phyloP scores from a whole-genome alignment of 331 rosid species.

The Cucumis variabilis region DNA sequence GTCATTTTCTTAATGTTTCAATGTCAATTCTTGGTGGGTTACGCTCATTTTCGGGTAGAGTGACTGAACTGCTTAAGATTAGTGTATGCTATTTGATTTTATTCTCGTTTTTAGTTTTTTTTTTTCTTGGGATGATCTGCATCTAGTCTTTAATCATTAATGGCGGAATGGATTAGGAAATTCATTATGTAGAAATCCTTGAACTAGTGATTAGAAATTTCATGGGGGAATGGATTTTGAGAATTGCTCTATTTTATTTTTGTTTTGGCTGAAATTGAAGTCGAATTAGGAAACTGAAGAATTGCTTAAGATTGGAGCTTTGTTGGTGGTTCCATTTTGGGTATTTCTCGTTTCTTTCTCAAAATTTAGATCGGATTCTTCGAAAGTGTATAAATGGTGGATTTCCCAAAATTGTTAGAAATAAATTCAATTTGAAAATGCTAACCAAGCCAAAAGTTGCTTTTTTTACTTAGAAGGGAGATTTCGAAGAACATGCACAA shows the following conservation, averaged over 20 bases:
- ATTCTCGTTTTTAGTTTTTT: neutral
- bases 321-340: conserved; percentile 70
- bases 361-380: conserved; percentile 38
- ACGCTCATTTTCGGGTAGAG: neutral
- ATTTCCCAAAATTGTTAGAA: neutral
- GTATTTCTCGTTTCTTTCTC: conserved; percentile 58
- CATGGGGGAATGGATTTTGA: no score
- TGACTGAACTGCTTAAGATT: conserved; percentile 6
- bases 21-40: neutral
- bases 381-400: neutral
- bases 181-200: no score
- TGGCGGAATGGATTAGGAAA: neutral
- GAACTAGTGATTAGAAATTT: no score
- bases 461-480: no score
- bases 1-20: conserved; percentile 14
- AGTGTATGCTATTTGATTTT: neutral
- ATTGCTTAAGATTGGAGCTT: conserved; percentile 71
- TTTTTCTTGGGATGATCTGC: neutral
- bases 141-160: conserved; percentile 21
- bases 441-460: no score
- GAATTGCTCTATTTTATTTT: neutral
- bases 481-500: no score
- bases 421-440: neutral
- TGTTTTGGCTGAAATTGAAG: neutral
- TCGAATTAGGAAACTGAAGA: conserved; percentile 54